Conservation (phyloP, 1,139 yeast genomes). For the Hemisphaericaspora xylanilytica region DNA sequence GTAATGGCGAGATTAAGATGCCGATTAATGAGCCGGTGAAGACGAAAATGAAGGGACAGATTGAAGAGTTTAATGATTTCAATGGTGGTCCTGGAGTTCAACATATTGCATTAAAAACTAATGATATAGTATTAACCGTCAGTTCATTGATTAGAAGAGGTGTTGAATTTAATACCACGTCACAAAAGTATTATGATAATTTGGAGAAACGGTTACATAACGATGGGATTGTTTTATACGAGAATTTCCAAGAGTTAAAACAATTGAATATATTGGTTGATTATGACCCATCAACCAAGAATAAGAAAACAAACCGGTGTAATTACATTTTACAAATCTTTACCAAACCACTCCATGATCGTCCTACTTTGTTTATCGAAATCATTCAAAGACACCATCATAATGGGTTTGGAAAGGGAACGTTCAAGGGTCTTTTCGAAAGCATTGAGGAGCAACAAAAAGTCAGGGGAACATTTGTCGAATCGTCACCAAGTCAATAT, state of each 20-base stretch:
- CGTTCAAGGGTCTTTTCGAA: slow-evolving; percentile 77
- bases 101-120: slow-evolving; percentile 69
- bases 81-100: slow-evolving; percentile 82
- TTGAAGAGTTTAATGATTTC: slow-evolving; percentile 76
- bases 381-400: slow-evolving; percentile 77
- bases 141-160: slow-evolving; percentile 54
- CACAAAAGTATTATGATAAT: slow-evolving; percentile 52
- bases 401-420: slow-evolving; percentile 86
- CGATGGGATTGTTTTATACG: slow-evolving; percentile 41
- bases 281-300: slow-evolving; percentile 53
- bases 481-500: slow-evolving; percentile 5
- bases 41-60: slow-evolving; percentile 66
- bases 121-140: slow-evolving; percentile 60
- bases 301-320: slow-evolving; percentile 26
- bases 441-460: slow-evolving; percentile 66
- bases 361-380: slow-evolving; percentile 81
- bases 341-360: slow-evolving; percentile 69
- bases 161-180: slow-evolving; percentile 64
- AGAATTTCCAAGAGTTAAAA: slow-evolving; percentile 42
- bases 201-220: slow-evolving; percentile 41
- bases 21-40: slow-evolving; percentile 83
- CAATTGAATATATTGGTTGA: slow-evolving; percentile 63
- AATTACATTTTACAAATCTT: slow-evolving; percentile 77
- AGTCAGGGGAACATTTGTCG: slow-evolving; percentile 46
- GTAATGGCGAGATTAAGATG: slow-evolving; percentile 65